Conservation (phyloP, 192 early-diverging fungal species). For the Dimargaris xerosporica region DNA sequence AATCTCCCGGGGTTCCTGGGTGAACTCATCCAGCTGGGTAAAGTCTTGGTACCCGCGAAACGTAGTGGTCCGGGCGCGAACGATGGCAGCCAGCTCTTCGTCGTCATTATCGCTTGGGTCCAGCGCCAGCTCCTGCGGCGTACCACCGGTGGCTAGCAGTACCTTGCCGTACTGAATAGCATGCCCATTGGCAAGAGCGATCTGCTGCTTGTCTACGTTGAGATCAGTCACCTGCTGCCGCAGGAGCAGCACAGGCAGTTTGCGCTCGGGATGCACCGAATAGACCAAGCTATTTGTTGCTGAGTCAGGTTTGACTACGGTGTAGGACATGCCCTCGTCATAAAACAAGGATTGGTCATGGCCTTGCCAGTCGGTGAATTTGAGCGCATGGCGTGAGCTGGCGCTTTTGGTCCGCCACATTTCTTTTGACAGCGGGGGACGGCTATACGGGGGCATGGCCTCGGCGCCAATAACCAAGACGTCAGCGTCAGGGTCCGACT, state of each 20-base stretch:
- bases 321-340: slow-evolving; percentile 11
- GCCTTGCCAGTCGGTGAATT: slow-evolving; percentile 46
- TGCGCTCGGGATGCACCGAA: slow-evolving; percentile 24
- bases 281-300: slow-evolving; percentile 23
- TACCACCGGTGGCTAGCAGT: slow-evolving; percentile 44
- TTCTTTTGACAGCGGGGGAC: slow-evolving; percentile 51
- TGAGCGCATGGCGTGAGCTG: slow-evolving; percentile 20
- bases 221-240: slow-evolving; percentile 29
- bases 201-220: slow-evolving; percentile 32
- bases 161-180: slow-evolving; percentile 35
- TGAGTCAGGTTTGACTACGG: slow-evolving; percentile 20
- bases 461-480: slow-evolving; percentile 44
- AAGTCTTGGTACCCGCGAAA: slow-evolving; percentile 44
- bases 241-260: slow-evolving; percentile 25
- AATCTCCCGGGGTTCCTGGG: slow-evolving; percentile 28
- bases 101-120: not conserved
- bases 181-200: slow-evolving; percentile 32
- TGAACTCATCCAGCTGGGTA: slow-evolving; percentile 25
- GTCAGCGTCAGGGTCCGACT: slow-evolving; percentile 38
- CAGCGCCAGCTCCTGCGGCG: slow-evolving; percentile 26
- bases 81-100: slow-evolving; percentile 15
- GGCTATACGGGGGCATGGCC: slow-evolving; percentile 36
- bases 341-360: slow-evolving; percentile 21
- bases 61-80: slow-evolving; percentile 25
- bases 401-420: slow-evolving; percentile 40